Percentiles rank a stretch among this genome's conserved stretches.
These are phyloP conservation scores for Sporothrix euskadiensis DNA, from an alignment of 2,329 filamentous ascomycete species.

Conservation along the genomic window DNA sequence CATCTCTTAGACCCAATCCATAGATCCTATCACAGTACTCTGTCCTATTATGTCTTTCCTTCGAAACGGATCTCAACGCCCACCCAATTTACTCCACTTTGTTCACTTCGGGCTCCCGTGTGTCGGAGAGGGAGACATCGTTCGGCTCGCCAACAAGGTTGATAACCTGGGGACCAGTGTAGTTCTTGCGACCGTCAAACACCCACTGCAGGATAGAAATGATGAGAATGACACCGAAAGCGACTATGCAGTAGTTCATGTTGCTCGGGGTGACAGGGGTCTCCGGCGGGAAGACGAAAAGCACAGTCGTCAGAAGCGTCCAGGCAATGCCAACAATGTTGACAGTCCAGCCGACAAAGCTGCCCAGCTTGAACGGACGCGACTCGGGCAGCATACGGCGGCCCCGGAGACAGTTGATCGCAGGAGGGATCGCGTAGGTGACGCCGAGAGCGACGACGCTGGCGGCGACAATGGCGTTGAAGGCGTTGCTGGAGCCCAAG, in stretches of 20 bases:
- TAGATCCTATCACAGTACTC: too few relatives aligned
- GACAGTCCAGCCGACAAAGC: slow-evolving; percentile 42
- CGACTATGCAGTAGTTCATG: slow-evolving; percentile 63
- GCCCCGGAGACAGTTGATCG: slow-evolving; percentile 67
- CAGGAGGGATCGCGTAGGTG: slow-evolving; percentile 72
- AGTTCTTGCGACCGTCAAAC: slow-evolving; percentile 52
- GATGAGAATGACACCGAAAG: slow-evolving; percentile 50
- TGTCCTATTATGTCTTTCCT: too few relatives aligned
- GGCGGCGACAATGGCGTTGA: slow-evolving; percentile 49
- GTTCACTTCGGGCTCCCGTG: background rate
- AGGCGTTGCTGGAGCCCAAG: slow-evolving; percentile 65
- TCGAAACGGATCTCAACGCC: too few relatives aligned
- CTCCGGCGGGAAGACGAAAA: slow-evolving; percentile 73
- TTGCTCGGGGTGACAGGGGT: slow-evolving; percentile 63
- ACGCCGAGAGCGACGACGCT: slow-evolving; percentile 60
- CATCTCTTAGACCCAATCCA: too few relatives aligned
- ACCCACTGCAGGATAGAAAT: slow-evolving; percentile 50
- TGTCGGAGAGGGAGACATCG: background rate
- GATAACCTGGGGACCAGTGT: slow-evolving; percentile 42
- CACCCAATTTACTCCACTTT: background rate
- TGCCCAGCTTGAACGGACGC: slow-evolving; percentile 40
- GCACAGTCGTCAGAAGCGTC: slow-evolving; percentile 68
- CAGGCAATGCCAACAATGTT: slow-evolving; percentile 59
- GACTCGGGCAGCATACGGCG: slow-evolving; percentile 63
- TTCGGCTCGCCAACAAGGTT: slow-evolving; percentile 22